A percentile compares a stretch with the other conserved stretches of the same genome.
These are phyloP conservation scores for Arthromyces matolae DNA, from an alignment of 768 basidiomycete genomes.

Conservation along the genomic window DNA sequence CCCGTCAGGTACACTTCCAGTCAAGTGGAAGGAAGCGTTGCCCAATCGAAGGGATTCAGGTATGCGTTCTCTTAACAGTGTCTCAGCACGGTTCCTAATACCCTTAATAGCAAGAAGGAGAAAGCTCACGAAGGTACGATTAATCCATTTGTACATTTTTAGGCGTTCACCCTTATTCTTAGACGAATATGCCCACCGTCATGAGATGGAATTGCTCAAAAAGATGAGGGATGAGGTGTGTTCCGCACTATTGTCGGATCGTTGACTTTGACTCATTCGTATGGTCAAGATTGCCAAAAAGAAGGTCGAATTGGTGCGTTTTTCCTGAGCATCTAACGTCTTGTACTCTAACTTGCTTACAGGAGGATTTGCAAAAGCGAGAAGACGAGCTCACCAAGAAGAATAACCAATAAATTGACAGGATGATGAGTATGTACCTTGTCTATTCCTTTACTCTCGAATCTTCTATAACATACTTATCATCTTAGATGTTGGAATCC, in stretches of 20 bases:
- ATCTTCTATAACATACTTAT: no score
- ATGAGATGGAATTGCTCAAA: slow-evolving; percentile 53
- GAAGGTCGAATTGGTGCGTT: slow-evolving; percentile 32
- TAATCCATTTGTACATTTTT: no score
- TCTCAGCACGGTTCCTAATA: slow-evolving; percentile 4
- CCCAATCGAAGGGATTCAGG: slow-evolving; percentile 62
- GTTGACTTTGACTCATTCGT: not conserved
- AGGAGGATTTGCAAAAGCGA: slow-evolving; percentile 24
- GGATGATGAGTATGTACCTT: not conserved
- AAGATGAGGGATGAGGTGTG: slow-evolving; percentile 58
- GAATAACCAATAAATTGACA: slow-evolving; percentile 5
- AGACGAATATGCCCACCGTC: slow-evolving; percentile 65
- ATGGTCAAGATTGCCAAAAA: slow-evolving; percentile 30
- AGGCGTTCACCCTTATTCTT: slow-evolving; percentile 5
- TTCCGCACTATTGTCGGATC: not conserved
- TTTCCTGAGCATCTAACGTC: not conserved
- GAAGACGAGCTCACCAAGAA: slow-evolving; percentile 23
- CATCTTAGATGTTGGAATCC: no score
- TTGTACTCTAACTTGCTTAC: not conserved
- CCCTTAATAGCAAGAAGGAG: slow-evolving; percentile 58
- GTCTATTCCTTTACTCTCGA: not conserved
- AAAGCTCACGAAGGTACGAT: slow-evolving; percentile 55
- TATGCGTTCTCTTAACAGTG: slow-evolving; percentile 26
- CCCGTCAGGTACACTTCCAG: slow-evolving; percentile 39
- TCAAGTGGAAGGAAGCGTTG: slow-evolving; percentile 52